Base-by-base conservation (phyloP, 2,329 filamentous ascomycete species). In the Clonostachys solani region DNA sequence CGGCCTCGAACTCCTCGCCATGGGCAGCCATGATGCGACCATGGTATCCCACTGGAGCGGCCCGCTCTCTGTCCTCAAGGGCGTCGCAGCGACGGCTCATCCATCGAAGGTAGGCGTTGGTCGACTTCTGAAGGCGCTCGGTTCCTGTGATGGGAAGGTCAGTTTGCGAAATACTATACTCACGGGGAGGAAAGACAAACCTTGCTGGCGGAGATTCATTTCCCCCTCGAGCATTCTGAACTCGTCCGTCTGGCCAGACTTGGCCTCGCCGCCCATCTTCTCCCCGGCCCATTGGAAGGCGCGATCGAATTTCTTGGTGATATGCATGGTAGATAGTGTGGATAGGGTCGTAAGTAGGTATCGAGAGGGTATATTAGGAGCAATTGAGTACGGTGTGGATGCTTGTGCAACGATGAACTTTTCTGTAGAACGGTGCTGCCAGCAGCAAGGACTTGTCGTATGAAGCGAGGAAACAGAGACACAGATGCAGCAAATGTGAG, bases 221-320 rank as follows among this genome's bases (percentile, higher is more conserved):
- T 97, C 92, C 47, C 81, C 76, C 71, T 97, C 92, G 58, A 97
- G 73, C 50, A 81, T 80, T 71, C 89, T 95, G 79, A 97, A 97
- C 61, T 96, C 87, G 45, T 97, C 91, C 0, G 89, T 87, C 53
- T 90, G 83, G 64, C 78, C 83, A 10, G 92, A 96, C 72, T 91
- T 94, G 69, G 85, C 80, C 69, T 96, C 92, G 54, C 82, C 83
- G 58, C 92, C 92, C 89, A 97, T 96, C 71, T 92, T 89, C 73
- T 97, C 92, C 56, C 90, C 90, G 36, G 92, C 90, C 92, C 92
- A 97, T 86, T 97, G 92, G 75, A 92, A 95, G 75, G 95, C 86
- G 62, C 92, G 87, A 71, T 92, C 92, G 64, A 97, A 83, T 66
- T 95, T 96, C 77, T 95, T 96, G 69, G 74, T 77, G 59, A 82